These are phyloP conservation scores for Cudoniella acicularis DNA, from an alignment of 495 filamentous ascomycete species.

Conservation along the genomic window DNA sequence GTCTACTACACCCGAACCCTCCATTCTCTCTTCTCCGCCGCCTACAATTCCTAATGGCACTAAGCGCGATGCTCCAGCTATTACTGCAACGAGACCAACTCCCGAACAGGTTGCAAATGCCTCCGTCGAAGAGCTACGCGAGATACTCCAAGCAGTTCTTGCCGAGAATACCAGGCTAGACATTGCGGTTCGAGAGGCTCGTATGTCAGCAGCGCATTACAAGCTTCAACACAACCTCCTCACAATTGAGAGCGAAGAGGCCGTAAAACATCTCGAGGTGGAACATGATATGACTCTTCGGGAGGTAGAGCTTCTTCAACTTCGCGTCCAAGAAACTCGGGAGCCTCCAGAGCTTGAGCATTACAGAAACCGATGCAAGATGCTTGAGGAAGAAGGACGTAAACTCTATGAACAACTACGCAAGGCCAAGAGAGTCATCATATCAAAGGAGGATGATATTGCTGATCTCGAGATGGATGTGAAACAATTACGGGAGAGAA, in stretches of 20 bases:
- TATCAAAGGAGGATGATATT: slow-evolving; percentile 64
- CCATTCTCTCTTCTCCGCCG: slow-evolving; percentile 50
- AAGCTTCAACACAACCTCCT: slow-evolving; percentile 89
- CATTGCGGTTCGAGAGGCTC: slow-evolving; percentile 56
- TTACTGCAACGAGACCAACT: slow-evolving; percentile 51
- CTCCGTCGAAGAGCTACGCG: slow-evolving; percentile 53
- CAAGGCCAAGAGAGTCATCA: slow-evolving; percentile 70
- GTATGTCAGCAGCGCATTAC: slow-evolving; percentile 84
- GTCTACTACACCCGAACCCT: slow-evolving; percentile 42
- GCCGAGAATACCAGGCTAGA: slow-evolving; percentile 57
- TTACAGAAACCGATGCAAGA: slow-evolving; percentile 40
- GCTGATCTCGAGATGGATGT: slow-evolving; percentile 64
- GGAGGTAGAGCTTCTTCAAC: slow-evolving; percentile 82
- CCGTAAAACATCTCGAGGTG: slow-evolving; percentile 81
- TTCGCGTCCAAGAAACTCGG: slow-evolving; percentile 34
- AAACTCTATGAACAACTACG: slow-evolving; percentile 59
- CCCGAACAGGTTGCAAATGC: slow-evolving; percentile 62
- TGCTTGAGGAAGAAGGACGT: slow-evolving; percentile 61
- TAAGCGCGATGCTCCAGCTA: slow-evolving; percentile 46
- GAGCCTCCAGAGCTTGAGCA: slow-evolving; percentile 45
- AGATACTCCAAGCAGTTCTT: slow-evolving; percentile 46
- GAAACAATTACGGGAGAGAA: slow-evolving; percentile 71
- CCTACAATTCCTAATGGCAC: slow-evolving; percentile 48
- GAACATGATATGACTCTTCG: slow-evolving; percentile 90
- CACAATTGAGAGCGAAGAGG: slow-evolving; percentile 79